phyloP scores from a whole-genome alignment of 495 filamentous ascomycete genomes.

The Aspergillus kassunensis region DNA sequence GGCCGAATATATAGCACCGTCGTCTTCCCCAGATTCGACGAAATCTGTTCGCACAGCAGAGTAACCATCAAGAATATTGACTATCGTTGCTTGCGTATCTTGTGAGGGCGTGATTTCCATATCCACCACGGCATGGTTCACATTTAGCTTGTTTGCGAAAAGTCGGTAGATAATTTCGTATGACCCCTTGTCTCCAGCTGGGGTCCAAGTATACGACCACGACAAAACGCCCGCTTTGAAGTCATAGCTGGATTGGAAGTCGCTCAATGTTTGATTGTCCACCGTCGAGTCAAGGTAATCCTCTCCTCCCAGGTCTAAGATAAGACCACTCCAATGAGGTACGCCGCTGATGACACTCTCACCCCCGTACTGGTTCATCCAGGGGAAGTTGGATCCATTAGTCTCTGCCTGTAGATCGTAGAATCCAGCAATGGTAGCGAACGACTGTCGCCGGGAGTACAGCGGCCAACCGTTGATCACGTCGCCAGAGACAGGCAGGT shows the following conservation, averaged over 20 bases:
- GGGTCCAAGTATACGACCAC: conserved; percentile 68
- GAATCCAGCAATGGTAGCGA: conserved; percentile 73
- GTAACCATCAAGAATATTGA: conserved; percentile 57
- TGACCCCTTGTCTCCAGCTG: conserved; percentile 41
- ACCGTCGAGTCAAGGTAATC: conserved; percentile 59
- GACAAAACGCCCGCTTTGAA: conserved; percentile 58
- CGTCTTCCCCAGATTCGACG: conserved; percentile 46
- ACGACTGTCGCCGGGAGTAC: conserved; percentile 61
- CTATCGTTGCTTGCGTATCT: conserved; percentile 46
- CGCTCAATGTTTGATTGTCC: conserved; percentile 52
- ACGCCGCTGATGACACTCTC: conserved; percentile 73
- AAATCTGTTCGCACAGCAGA: conserved; percentile 57
- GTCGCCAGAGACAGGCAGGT: conserved; percentile 45
- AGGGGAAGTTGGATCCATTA: conserved; percentile 65
- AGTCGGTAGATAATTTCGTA: conserved; percentile 57
- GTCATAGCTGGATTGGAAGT: conserved; percentile 60
- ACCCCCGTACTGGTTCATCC: conserved; percentile 67
- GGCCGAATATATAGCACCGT: conserved; percentile 51
- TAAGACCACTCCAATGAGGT: conserved; percentile 63
- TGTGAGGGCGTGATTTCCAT: conserved; percentile 48
- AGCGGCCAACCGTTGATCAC: conserved; percentile 74
- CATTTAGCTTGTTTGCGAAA: conserved; percentile 57
- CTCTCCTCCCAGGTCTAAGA: conserved; percentile 53
- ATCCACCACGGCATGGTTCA: conserved; percentile 61
- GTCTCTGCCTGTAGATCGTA: conserved; percentile 60